Conservation (phyloP, 2,329 filamentous ascomycete genomes). For the Tothia fuscella region DNA sequence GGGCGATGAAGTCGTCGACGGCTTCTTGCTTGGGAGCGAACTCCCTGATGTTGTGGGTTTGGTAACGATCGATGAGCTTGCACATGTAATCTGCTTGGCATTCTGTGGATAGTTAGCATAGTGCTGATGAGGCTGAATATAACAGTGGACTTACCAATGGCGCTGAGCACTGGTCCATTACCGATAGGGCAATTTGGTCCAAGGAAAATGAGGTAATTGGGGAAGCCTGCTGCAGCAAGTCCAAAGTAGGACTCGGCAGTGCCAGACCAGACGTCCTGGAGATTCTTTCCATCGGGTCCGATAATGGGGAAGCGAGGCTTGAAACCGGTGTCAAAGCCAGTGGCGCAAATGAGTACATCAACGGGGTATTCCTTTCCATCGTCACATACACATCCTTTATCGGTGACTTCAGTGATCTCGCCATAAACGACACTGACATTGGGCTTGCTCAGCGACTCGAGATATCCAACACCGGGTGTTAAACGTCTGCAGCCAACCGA, state of each 20-base stretch:
- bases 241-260: slow-evolving; percentile 34
- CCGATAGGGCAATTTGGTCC: slow-evolving; percentile 32
- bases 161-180: slow-evolving; percentile 30
- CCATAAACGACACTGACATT: slow-evolving; percentile 32
- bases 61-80: slow-evolving; percentile 37
- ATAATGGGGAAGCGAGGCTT: slow-evolving; percentile 35
- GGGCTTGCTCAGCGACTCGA: slow-evolving; percentile 29
- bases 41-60: slow-evolving; percentile 35
- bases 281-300: slow-evolving; percentile 25
- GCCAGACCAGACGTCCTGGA: slow-evolving; percentile 33
- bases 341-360: slow-evolving; percentile 26
- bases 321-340: slow-evolving; percentile 27
- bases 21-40: slow-evolving; percentile 35
- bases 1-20: slow-evolving; percentile 39
- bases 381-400: slow-evolving; percentile 19
- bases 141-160: slow-evolving; percentile 23
- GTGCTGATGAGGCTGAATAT: background rate
- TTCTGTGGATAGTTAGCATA: slow-evolving; percentile 16
- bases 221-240: slow-evolving; percentile 33
- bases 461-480: slow-evolving; percentile 32
- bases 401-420: slow-evolving; percentile 23
- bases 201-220: slow-evolving; percentile 34
- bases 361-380: slow-evolving; percentile 24
- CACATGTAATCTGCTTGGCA: slow-evolving; percentile 37
- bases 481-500: slow-evolving; percentile 30